phyloP scores from a whole-genome alignment of 805 yeast species.

The Huiozyma sinensis region DNA sequence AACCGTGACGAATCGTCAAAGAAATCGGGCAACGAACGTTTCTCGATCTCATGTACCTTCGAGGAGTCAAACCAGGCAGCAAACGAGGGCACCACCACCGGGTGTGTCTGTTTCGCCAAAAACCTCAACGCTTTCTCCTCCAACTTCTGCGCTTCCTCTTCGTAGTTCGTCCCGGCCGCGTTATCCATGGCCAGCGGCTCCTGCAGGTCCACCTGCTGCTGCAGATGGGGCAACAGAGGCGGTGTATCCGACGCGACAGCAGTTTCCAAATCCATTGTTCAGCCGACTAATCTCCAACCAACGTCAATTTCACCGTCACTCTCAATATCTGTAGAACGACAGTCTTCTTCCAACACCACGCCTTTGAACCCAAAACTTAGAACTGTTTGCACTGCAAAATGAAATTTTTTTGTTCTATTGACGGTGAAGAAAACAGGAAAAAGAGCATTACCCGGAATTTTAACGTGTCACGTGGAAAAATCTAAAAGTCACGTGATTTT shows the following conservation, averaged over 20 bases:
- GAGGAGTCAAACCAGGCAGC: conserved; percentile 75
- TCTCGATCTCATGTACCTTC: conserved; percentile 66
- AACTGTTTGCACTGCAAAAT: not conserved
- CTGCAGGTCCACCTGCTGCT: conserved; percentile 1
- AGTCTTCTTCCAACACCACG: too few species aligned
- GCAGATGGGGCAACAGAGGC: conserved; percentile 21
- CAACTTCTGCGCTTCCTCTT: conserved; percentile 26
- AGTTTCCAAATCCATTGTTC: not conserved
- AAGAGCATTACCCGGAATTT: too few species aligned
- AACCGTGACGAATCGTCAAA: conserved; percentile 61
- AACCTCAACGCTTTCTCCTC: conserved; percentile 28
- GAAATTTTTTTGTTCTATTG: too few species aligned
- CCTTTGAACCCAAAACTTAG: not conserved
- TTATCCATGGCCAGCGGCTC: not conserved
- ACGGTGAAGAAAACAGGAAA: too few species aligned
- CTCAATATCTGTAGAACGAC: too few species aligned
- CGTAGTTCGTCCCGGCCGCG: conserved; percentile 16
- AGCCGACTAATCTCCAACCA: too few species aligned
- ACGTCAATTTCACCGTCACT: too few species aligned
- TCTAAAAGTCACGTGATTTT: too few species aligned
- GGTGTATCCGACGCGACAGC: conserved; percentile 3
- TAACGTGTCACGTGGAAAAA: too few species aligned
- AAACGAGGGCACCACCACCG: conserved; percentile 79
- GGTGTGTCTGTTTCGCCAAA: conserved; percentile 55
- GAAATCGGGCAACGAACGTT: conserved; percentile 78